Conservation (phyloP, 495 filamentous ascomycete genomes). For the Chaetomium fimeti region DNA sequence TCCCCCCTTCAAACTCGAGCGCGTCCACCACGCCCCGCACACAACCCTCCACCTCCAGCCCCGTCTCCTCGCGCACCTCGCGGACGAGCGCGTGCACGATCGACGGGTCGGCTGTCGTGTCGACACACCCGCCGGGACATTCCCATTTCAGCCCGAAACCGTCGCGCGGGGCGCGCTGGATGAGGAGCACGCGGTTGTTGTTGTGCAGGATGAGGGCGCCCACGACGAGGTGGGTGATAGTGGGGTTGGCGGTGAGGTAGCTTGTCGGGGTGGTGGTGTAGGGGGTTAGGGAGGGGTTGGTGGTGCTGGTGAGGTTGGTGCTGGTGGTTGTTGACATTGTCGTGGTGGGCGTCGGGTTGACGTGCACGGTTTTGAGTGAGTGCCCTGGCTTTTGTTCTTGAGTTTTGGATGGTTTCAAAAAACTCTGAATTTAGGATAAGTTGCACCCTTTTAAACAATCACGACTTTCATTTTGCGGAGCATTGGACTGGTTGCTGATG, state of each 20-base stretch:
- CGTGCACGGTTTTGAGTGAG: too few relatives aligned
- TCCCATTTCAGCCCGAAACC: slow-evolving; percentile 50
- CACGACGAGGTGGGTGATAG: slow-evolving; percentile 34
- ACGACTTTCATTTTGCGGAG: too few relatives aligned
- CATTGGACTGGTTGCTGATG: too few relatives aligned
- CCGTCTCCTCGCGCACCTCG: slow-evolving; percentile 55
- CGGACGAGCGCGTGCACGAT: slow-evolving; percentile 46
- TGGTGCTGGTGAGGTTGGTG: not conserved
- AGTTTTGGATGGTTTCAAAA: too few relatives aligned
- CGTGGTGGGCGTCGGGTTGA: not conserved
- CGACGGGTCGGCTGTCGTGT: slow-evolving; percentile 40
- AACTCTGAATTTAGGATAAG: too few relatives aligned
- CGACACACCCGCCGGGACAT: slow-evolving; percentile 49
- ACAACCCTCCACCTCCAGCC: slow-evolving; percentile 35
- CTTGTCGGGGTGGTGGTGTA: slow-evolving; percentile 24
- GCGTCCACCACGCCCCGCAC: slow-evolving; percentile 24
- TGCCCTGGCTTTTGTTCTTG: too few relatives aligned
- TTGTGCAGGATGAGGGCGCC: slow-evolving; percentile 37
- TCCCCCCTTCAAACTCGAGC: slow-evolving; percentile 22
- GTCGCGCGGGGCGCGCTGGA: slow-evolving; percentile 51
- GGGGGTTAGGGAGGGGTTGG: not conserved
- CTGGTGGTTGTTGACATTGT: not conserved
- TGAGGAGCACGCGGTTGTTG: slow-evolving; percentile 39
- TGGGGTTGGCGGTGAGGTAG: slow-evolving; percentile 31
- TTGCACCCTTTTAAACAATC: too few relatives aligned